phyloP scores from a whole-genome alignment of 2,329 filamentous ascomycete genomes.

The Polychaeton citri region DNA sequence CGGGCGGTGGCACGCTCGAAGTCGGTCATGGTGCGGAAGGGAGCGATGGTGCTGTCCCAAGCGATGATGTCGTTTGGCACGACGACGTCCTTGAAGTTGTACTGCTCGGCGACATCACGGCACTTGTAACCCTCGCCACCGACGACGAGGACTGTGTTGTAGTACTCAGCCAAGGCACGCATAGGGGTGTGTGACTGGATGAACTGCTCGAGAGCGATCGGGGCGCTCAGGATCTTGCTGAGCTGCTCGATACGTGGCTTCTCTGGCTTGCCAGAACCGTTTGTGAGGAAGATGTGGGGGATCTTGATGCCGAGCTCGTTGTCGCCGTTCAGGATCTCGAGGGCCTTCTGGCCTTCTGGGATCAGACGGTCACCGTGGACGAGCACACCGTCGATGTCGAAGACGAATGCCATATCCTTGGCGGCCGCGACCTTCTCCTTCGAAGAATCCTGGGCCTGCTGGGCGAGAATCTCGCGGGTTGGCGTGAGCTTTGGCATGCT shows the following conservation, averaged over 20 bases:
- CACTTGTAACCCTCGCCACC: conserved; percentile 65
- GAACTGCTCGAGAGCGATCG: conserved; percentile 59
- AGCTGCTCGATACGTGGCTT: conserved; percentile 52
- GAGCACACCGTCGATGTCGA: conserved; percentile 64
- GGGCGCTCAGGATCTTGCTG: conserved; percentile 50
- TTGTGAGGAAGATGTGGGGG: conserved; percentile 60
- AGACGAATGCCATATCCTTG: conserved; percentile 73
- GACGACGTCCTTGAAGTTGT: conserved; percentile 61
- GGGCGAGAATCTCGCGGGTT: conserved; percentile 54
- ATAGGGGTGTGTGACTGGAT: conserved; percentile 68
- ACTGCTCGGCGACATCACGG: conserved; percentile 58
- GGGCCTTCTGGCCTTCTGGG: conserved; percentile 50
- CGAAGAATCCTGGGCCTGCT: conserved; percentile 56
- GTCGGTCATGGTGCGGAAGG: conserved; percentile 54
- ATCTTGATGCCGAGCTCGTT: conserved; percentile 71
- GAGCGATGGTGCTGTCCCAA: conserved; percentile 55
- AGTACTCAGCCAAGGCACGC: conserved; percentile 63
- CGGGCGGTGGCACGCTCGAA: conserved; percentile 54
- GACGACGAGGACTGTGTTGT: conserved; percentile 61
- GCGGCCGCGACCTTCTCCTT: conserved; percentile 52
- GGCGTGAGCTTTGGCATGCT: conserved; percentile 47
- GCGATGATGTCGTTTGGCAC: conserved; percentile 63
- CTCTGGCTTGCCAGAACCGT: conserved; percentile 61
- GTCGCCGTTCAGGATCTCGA: conserved; percentile 61
- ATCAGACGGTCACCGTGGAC: conserved; percentile 61